Evolutionary conservation across 805 yeast species (phyloP).

Genomic region (Wickerhamiella australiensis): DNA sequence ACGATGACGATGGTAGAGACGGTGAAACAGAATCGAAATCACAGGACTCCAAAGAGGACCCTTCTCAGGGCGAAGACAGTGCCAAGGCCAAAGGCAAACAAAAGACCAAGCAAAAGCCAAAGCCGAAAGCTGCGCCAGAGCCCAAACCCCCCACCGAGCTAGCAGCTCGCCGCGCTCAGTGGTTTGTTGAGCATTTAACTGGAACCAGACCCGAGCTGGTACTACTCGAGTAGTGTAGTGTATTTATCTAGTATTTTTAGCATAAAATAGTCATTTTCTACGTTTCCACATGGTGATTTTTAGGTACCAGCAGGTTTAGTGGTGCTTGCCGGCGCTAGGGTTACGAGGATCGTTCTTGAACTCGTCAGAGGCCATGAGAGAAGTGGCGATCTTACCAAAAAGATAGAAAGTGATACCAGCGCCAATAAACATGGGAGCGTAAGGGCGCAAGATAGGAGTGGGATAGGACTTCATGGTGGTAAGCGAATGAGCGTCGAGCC

Average conservation of each 20-base stretch:
- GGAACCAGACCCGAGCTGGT: conserved; percentile 17
- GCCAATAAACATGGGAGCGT: conserved; percentile 85
- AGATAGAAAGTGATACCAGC: conserved; percentile 62
- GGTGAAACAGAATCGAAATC: conserved; percentile 14
- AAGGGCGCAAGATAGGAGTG: conserved; percentile 50
- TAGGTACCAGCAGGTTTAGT: conserved; percentile 9
- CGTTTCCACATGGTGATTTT: neutral
- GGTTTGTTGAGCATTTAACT: conserved; percentile 15
- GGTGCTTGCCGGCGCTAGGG: conserved; percentile 49
- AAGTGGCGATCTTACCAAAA: conserved; percentile 55
- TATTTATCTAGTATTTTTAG: conserved; percentile 3
- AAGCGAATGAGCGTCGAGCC: neutral
- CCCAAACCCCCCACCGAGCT: conserved; percentile 17
- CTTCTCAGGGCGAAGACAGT: conserved; percentile 13
- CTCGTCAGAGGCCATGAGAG: conserved; percentile 57
- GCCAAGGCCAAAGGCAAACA: conserved; percentile 9
- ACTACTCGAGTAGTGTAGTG: conserved; percentile 13
- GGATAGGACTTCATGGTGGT: conserved; percentile 32
- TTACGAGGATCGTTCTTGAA: conserved; percentile 92
- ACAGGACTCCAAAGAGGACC: no score
- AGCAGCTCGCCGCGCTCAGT: conserved; percentile 19
- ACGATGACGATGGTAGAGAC: neutral
- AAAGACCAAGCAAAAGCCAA: conserved; percentile 1
- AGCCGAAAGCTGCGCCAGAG: neutral
- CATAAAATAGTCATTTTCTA: conserved; percentile 3